Percentiles rank a stretch among this genome's conserved stretches.
These are phyloP conservation scores for Suhomyces kunorum DNA, from an alignment of 1,139 yeast species.

Conservation along the genomic window DNA sequence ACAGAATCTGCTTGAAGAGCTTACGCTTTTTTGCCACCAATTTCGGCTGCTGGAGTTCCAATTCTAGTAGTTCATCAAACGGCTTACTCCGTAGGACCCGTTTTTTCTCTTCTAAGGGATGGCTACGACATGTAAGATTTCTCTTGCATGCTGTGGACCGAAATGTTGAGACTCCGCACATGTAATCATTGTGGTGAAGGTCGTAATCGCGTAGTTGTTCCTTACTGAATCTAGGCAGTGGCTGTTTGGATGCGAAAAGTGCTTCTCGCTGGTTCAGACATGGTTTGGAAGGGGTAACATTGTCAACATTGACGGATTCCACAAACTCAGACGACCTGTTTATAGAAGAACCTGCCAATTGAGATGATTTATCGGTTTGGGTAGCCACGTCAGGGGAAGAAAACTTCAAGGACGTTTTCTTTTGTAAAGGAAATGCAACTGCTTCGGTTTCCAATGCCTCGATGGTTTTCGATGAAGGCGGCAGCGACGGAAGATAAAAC, in stretches of 20 bases:
- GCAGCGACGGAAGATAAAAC: slow-evolving; percentile 6
- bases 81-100: slow-evolving; percentile 16
- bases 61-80: slow-evolving; percentile 10
- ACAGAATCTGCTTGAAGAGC: slow-evolving; percentile 4
- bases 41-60: slow-evolving; percentile 5
- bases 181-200: slow-evolving; percentile 18
- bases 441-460: slow-evolving; percentile 4
- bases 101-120: slow-evolving; percentile 15
- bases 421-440: slow-evolving; percentile 1
- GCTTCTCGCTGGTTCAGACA: too few relatives aligned
- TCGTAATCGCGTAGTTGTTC: slow-evolving; percentile 7
- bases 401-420: too few relatives aligned
- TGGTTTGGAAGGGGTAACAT: not conserved
- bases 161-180: slow-evolving; percentile 21
- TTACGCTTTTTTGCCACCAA: slow-evolving; percentile 6
- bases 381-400: not conserved
- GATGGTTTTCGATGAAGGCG: not conserved
- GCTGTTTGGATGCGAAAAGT: slow-evolving; percentile 2
- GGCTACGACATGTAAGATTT: slow-evolving; percentile 19
- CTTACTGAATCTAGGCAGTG: not conserved
- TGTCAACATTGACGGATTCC: not conserved
- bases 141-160: slow-evolving; percentile 16
- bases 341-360: not conserved
- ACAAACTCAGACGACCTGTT: not conserved
- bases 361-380: not conserved